Base-by-base conservation (phyloP, 768 basidiomycete species). In the Suillus lakei region DNA sequence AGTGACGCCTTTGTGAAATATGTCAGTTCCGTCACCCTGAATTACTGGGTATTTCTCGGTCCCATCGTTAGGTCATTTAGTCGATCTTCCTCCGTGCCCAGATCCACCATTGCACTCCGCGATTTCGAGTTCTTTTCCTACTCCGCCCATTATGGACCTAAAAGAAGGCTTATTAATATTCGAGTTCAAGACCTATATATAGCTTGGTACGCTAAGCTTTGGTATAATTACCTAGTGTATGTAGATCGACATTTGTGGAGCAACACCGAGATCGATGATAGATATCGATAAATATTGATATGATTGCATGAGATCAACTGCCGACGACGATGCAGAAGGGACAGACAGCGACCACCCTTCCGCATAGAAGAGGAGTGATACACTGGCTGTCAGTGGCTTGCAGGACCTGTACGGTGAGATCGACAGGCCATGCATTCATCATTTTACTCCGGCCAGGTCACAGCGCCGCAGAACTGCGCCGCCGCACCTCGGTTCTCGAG, bases 71-170 rank as follows among this genome's bases (percentile, higher is more conserved):
- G 50, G 16, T 51, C 28, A 30, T 51, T 9, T 18, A 51, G 28
- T 54, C 38, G 23, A 34, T 53, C 46, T 26, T 55, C 28, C 4
- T 59, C 38, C 26, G 26, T 9, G 53, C 21, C 61, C 16, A 60
- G 53, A 61, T 53, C 16, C 56, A 56, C 28, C 21, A 7, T 34
- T 34, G 32, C 23, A 59, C 32, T 62, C 61, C 43, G 53, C 32
- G 53, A 62, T 51, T 50, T 7, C 8, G 9, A 59, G 10, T 41
- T 34, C 7, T 4, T 53, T 58, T 58, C 13, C 30, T 62, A 62
- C 61, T 50, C 61, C 48, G 61, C 48, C 53, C 53, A 54, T 58
- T 62, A 60, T 58, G n/a, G 55, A 62, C 61, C 61, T 34, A 62
- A 62, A 38, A 59, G 18, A 30, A 58, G 56, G 56, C 38, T 38